A percentile compares a stretch with the other conserved stretches of the same genome.
These are phyloP conservation scores for Volvox carteri DNA, from an alignment of 163 green algal species.

Conservation along the genomic window DNA sequence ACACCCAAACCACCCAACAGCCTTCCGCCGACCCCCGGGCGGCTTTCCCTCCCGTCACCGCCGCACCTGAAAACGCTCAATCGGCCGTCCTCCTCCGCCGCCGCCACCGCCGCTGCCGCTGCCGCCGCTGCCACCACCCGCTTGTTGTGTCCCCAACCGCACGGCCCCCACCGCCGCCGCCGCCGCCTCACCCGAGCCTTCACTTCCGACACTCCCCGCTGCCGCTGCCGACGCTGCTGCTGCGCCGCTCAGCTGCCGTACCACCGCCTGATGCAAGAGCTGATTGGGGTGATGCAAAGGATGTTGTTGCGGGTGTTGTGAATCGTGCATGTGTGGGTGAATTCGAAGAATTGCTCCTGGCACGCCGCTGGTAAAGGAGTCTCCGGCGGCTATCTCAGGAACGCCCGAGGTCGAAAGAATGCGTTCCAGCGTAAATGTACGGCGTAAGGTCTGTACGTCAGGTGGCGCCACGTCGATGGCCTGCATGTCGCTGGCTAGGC, in stretches of 20 bases:
- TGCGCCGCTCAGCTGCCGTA: neutral
- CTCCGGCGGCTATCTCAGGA: no score
- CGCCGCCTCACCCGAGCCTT: neutral
- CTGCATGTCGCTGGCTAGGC: slow-evolving; percentile 51
- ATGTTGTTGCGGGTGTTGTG: neutral
- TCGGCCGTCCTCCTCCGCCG: neutral
- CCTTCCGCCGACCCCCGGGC: no score
- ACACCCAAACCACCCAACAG: no score
- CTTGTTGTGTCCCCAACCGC: neutral
- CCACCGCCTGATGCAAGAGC: neutral
- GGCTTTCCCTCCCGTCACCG: no score
- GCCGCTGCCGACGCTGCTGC: neutral
- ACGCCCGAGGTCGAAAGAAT: slow-evolving; percentile 57
- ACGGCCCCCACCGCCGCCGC: neutral
- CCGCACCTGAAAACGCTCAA: neutral
- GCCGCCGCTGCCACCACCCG: no score
- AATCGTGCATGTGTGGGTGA: neutral
- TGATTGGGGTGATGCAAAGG: neutral
- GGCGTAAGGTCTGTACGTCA: slow-evolving; percentile 41
- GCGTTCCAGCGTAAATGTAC: slow-evolving; percentile 57
- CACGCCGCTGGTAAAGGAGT: no score
- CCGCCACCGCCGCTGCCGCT: neutral
- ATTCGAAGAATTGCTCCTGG: slow-evolving; percentile 1
- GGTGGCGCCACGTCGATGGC: slow-evolving; percentile 56
- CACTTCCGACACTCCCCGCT: neutral